Evolutionary conservation across 2,329 filamentous ascomycete genomes (phyloP).

Genomic region (Pseudofabraea citricarpa): DNA sequence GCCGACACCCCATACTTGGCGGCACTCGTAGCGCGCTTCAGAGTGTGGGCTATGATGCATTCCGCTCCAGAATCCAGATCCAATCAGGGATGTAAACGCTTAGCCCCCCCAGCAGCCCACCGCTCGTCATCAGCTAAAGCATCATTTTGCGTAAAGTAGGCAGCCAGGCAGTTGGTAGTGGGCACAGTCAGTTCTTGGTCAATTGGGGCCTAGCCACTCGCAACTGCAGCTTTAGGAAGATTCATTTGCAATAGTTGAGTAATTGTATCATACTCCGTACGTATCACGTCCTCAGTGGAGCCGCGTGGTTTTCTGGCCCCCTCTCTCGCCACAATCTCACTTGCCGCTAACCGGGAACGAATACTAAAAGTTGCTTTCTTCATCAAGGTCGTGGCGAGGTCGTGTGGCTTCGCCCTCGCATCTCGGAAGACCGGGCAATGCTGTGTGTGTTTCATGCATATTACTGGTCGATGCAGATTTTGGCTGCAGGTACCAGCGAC

Average conservation of each 20-base stretch:
- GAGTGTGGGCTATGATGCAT: neutral
- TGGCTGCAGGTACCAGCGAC: neutral
- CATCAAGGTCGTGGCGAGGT: neutral
- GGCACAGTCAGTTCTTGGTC: too few species aligned
- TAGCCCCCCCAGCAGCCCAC: neutral
- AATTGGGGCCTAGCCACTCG: too few species aligned
- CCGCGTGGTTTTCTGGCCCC: too few species aligned
- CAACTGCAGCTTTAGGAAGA: too few species aligned
- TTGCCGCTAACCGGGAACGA: too few species aligned
- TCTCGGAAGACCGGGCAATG: neutral
- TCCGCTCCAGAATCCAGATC: neutral
- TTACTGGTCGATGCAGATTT: neutral
- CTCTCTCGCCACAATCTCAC: too few species aligned
- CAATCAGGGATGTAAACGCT: neutral
- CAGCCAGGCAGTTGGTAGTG: too few species aligned
- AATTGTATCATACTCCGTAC: too few species aligned
- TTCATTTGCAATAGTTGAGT: too few species aligned
- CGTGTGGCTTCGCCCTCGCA: neutral
- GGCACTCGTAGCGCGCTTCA: conserved; percentile 4
- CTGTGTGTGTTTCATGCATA: neutral
- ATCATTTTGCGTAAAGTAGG: too few species aligned
- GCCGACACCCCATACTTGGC: conserved; percentile 12
- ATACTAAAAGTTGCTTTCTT: neutral
- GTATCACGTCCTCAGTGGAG: too few species aligned
- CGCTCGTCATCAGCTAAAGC: neutral